Conservation (phyloP, 2,329 filamentous ascomycete species). For the Elsinoe fawcettii region DNA sequence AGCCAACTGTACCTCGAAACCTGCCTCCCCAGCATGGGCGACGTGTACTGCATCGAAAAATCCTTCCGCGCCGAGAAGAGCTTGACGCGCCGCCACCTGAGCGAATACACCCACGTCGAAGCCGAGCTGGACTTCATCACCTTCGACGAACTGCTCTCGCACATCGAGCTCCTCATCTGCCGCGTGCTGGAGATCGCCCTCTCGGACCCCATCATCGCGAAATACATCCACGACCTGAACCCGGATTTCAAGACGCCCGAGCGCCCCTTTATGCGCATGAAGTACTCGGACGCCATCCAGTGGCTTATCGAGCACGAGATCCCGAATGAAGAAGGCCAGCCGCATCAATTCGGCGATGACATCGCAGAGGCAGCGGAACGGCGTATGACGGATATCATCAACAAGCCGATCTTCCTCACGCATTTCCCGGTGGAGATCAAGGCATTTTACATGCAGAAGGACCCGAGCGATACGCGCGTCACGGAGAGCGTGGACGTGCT, state of each 20-base stretch:
- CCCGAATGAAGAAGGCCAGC: constrained; percentile 82
- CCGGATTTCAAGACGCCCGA: constrained; percentile 74
- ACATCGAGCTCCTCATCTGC: constrained; percentile 83
- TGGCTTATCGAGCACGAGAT: constrained; percentile 91
- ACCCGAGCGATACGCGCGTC: constrained; percentile 66
- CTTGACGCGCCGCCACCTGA: constrained; percentile 84
- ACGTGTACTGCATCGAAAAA: constrained; percentile 97
- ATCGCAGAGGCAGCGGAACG: constrained; percentile 97
- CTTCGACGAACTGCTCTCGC: constrained; percentile 78
- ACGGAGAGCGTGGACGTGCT: constrained; percentile 85
- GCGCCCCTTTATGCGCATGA: constrained; percentile 89
- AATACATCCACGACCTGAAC: constrained; percentile 78
- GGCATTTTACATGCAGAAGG: constrained; percentile 98
- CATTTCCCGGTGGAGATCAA: constrained; percentile 98
- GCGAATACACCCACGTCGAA: constrained; percentile 95
- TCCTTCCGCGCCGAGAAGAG: constrained; percentile 98
- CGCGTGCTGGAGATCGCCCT: constrained; percentile 72
- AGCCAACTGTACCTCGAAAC: constrained; percentile 98
- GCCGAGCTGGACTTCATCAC: constrained; percentile 93
- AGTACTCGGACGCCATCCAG: constrained; percentile 84
- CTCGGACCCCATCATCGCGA: constrained; percentile 63
- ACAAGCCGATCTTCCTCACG: constrained; percentile 88
- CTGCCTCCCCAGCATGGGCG: constrained; percentile 77
- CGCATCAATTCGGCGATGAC: constrained; percentile 89
- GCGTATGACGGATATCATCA: constrained; percentile 93